Base-by-base conservation (phyloP, 202 grass and related monocot genomes). In the Panicum virgatum region DNA sequence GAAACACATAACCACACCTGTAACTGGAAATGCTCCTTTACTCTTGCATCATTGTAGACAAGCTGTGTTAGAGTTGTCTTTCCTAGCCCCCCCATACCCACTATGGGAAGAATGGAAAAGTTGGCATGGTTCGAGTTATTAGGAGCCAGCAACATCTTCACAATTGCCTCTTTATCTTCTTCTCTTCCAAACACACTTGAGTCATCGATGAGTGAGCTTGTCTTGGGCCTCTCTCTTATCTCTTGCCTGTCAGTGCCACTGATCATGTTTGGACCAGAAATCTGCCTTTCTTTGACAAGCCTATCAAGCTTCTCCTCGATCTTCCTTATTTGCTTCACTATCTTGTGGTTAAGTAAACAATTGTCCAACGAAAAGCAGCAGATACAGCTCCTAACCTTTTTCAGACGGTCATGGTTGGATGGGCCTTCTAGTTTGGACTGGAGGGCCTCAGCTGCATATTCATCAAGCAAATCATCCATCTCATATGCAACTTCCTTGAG, bases 1-100 rank as follows among this genome's bases (percentile, higher is more conserved):
- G 89, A 91, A 79, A 97, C 94, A 82, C 85, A 86, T 12, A 97
- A 39, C 94, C 94, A 97, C 65, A 97, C 72, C 77, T 62, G 79
- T 82, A 90, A 71, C 6, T 89, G 77, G 73, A 92, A 97, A 65
- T 89, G 39, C 5, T 88, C 64, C 4, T 82, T 92, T 12, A 88
- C 52, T 76, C 74, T 84, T 51, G 73, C 9, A 73, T 97, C 94
- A 18, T 94, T 88, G 82, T 94, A 97, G 26, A 85, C 84, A 26
- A 89, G 60, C 52, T 97, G 89, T 76, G 85, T 43, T 32, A 97
- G 83, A 62, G 94, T 97, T 1, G 91, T 97, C 78, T 97, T 94
- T 39, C 94, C 91, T 50, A 97, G 56, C 12, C 94, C 91, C 9
- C 94, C 90, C 74, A 90, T 86, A 45, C 94, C 90, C 50, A 97